Conservation (phyloP, 129 eudicot genomes). For the Flaveria trinervia region DNA sequence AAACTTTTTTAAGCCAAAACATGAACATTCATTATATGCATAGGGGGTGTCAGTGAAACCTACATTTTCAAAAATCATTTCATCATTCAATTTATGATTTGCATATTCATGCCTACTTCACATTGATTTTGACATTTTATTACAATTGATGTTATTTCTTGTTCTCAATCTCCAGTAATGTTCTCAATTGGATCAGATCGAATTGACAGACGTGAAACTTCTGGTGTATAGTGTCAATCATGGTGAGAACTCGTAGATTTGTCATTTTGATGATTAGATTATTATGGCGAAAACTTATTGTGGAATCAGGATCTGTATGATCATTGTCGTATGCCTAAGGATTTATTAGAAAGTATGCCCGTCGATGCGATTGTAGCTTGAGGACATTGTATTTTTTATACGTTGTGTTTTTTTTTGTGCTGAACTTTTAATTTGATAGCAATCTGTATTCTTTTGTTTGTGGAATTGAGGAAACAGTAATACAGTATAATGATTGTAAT, state of each 20-base stretch:
- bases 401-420: background rate
- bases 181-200: slow-evolving; percentile 13
- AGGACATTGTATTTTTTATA: background rate
- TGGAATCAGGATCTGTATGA: slow-evolving; percentile 22
- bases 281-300: background rate
- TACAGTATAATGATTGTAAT: background rate
- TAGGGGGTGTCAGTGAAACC: background rate
- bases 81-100: background rate
- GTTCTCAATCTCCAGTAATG: background rate
- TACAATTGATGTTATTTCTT: slow-evolving; percentile 3
- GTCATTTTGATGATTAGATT: background rate
- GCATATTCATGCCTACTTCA: background rate
- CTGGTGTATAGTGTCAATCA: slow-evolving; percentile 8
- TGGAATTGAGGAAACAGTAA: slow-evolving; percentile 1
- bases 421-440: slow-evolving; percentile 1
- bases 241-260: slow-evolving; percentile 22
- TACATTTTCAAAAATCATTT: background rate
- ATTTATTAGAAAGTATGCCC: background rate
- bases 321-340: slow-evolving; percentile 4
- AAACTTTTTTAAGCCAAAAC: background rate
- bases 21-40: background rate
- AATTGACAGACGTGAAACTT: slow-evolving; percentile 24
- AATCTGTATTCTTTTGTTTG: background rate
- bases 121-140: background rate
- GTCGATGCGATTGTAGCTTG: background rate